Conservation (phyloP, 768 basidiomycete species). For the Panus rudis region DNA sequence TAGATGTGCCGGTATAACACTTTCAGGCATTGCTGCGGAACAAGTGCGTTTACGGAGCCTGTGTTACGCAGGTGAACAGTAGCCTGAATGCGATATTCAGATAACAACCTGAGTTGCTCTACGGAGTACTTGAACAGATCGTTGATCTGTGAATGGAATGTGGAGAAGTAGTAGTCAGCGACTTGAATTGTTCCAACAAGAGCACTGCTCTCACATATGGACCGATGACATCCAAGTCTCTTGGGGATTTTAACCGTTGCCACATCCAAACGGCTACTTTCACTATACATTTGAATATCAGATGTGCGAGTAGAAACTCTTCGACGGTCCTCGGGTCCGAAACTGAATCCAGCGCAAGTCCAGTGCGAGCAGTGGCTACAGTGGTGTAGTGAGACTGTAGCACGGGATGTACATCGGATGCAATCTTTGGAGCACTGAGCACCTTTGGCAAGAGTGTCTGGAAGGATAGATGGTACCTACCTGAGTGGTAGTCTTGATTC, state of each 20-base stretch:
- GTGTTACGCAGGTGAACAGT: constrained; percentile 35
- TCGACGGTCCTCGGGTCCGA: constrained; percentile 32
- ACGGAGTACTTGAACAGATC: constrained; percentile 56
- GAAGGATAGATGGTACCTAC: constrained; percentile 28
- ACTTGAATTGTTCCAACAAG: too few relatives aligned
- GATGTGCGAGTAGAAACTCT: constrained; percentile 51
- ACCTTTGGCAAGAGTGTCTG: background rate
- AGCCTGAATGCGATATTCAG: constrained; percentile 50
- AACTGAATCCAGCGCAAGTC: constrained; percentile 29
- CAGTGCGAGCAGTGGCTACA: constrained; percentile 34
- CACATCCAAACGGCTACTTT: constrained; percentile 73
- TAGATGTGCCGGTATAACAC: constrained; percentile 63
- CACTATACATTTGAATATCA: constrained; percentile 68
- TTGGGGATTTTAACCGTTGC: constrained; percentile 29
- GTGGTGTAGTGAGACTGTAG: constrained; percentile 58
- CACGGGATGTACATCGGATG: constrained; percentile 43
- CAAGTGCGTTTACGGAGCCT: too few relatives aligned
- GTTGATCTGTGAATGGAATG: constrained; percentile 38
- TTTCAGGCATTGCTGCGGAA: too few relatives aligned
- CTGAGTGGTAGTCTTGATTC: constrained; percentile 57
- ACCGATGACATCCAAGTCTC: constrained; percentile 35
- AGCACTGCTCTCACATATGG: constrained; percentile 51
- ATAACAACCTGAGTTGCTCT: constrained; percentile 47
- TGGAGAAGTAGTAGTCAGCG: constrained; percentile 2
- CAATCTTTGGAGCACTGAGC: constrained; percentile 35